Evolutionary conservation across 1,284 basidiomycete genomes (phyloP), one percentile per base, ranked within the genome.

Genomic region (Cystobasidium slooffiae): DNA sequence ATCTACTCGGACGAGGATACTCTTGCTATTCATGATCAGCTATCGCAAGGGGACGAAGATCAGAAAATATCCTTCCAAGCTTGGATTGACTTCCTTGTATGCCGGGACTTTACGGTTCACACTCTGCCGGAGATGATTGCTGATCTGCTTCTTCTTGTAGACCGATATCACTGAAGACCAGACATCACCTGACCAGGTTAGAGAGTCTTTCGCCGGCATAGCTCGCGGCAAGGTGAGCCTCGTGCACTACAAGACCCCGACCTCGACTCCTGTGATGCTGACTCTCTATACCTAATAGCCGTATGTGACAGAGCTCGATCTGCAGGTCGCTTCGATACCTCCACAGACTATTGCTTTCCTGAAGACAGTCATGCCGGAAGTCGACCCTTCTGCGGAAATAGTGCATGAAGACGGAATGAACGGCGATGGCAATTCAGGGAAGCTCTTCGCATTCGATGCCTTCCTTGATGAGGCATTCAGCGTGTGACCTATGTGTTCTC

Each of bases 81-180:
- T 0, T 98, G 97, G 83, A 92, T 97, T 78, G 93, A 94, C 76
- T 90, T 97, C 76, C 83, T 99, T 82, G 94, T 93, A 81, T 69
- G 86, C 76, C 22, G 52, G 75, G 39, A 37, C n/a, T 14, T 24
- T 24, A 37, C 6, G 53, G 3, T 16, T 56, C 14, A 2, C 6
- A 3, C n/a, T 10, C 8, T 55, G 20, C 43, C 3, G 20, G 37
- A 16, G 20, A 64, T 12, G 8, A 39, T 39, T 7, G 58, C 52
- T 56, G 9, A 58, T 2, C 24, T 43, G 7, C n/a, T 22, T 18
- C 8, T 43, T 31, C 64, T 22, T 55, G 20, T 18, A 94, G 93
- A 91, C 95, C 61, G 93, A 95, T 62, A 96, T 97, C 77, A 96
- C 90, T 41, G 93, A 98, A 84, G 97, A 98, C 81, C 93, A 96